A percentile compares a stretch with the other conserved stretches of the same genome.
These are phyloP conservation scores for Gossypium thurberi DNA, from an alignment of 345 rosid genomes.

Conservation along the genomic window DNA sequence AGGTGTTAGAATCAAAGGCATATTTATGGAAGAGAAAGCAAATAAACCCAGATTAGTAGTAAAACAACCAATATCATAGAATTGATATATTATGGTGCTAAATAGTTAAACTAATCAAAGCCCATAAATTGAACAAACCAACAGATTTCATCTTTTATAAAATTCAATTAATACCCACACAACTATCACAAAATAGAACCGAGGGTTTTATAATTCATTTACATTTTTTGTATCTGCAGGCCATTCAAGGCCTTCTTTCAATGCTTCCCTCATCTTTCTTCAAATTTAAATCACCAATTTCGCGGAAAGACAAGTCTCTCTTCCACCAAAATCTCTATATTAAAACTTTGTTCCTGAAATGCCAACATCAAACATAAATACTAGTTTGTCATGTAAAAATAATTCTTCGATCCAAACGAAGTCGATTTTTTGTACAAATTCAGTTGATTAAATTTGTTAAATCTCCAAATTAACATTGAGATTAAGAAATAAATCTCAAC, in stretches of 20 bases:
- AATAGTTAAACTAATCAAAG: neutral
- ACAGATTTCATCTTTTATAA: conserved; percentile 5
- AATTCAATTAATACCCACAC: conserved; percentile 15
- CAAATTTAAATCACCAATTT: conserved; percentile 6
- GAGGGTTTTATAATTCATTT: conserved; percentile 28
- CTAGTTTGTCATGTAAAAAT: conserved; percentile 3
- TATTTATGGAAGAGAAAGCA: neutral
- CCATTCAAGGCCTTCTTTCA: conserved; percentile 8
- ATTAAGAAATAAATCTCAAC: neutral
- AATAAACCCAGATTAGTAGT: neutral
- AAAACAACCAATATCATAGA: neutral
- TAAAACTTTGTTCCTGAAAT: conserved; percentile 86
- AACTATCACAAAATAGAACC: conserved; percentile 14
- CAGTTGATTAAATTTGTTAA: neutral
- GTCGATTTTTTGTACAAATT: neutral
- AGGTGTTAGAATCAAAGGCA: neutral
- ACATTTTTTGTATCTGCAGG: conserved; percentile 27
- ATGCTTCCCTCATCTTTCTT: conserved; percentile 20
- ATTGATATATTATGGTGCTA: neutral
- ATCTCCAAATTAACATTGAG: neutral
- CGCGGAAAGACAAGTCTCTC: conserved; percentile 15
- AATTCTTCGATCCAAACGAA: neutral
- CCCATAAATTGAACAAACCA: conserved; percentile 3
- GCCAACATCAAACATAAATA: conserved; percentile 8
- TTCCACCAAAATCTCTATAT: conserved; percentile 38